A percentile compares a stretch with the other conserved stretches of the same genome.
These are phyloP conservation scores for Termitomyces sp. DNA, from an alignment of 768 basidiomycete species.

Conservation along the genomic window DNA sequence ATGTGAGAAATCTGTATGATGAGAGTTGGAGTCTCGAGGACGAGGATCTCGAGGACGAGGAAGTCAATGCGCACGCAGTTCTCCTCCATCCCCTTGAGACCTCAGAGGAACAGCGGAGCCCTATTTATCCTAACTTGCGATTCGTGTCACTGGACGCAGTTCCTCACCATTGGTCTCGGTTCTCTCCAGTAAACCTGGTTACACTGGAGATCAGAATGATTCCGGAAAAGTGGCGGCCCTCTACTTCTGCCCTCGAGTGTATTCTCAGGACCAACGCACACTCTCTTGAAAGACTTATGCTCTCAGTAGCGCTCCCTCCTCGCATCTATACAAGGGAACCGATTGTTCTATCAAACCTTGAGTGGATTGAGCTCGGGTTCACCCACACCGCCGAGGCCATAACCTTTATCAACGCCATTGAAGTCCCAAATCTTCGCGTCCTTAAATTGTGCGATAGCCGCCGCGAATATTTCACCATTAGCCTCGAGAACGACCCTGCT, in stretches of 20 bases:
- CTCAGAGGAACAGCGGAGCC: background rate
- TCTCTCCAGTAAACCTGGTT: constrained; percentile 1
- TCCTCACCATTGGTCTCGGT: constrained; percentile 1
- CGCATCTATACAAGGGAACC: background rate
- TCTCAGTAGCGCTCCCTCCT: background rate
- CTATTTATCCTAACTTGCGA: background rate
- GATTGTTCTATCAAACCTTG: background rate
- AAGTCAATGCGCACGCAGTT: background rate
- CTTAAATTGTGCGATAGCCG: background rate
- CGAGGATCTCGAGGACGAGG: background rate
- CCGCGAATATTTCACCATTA: background rate
- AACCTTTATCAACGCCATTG: background rate
- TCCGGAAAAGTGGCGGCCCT: background rate
- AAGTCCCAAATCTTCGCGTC: background rate
- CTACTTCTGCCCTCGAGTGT: background rate
- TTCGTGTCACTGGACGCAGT: background rate
- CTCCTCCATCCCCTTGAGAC: background rate
- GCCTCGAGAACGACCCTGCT: background rate
- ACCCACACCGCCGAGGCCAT: background rate
- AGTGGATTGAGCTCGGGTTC: background rate
- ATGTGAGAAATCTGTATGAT: background rate
- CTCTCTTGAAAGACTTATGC: constrained; percentile 1
- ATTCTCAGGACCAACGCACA: constrained; percentile 7
- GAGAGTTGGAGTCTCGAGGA: background rate
- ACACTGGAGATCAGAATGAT: constrained; percentile 2